phyloP scores from a whole-genome alignment of 2,329 filamentous ascomycete genomes.

The Fusarium siculi region DNA sequence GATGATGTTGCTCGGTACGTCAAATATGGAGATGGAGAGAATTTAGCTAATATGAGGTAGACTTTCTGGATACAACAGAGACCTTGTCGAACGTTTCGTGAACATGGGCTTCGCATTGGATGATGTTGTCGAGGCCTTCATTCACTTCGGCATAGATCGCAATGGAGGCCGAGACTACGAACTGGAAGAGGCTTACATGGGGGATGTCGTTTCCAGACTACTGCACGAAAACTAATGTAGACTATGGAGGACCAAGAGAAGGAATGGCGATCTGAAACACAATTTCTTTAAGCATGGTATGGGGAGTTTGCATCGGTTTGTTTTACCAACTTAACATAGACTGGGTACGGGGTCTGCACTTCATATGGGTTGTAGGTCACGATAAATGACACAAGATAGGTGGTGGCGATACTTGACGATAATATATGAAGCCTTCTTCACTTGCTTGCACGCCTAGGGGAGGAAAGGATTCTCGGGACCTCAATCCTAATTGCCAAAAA shows the following conservation, averaged over 20 bases:
- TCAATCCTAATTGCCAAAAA: too few species aligned
- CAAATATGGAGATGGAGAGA: neutral
- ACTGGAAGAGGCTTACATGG: constrained; percentile 90
- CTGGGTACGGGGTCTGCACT: constrained; percentile 2
- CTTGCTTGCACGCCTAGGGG: too few species aligned
- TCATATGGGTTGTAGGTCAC: neutral
- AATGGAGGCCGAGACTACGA: constrained; percentile 83
- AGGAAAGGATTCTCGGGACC: too few species aligned
- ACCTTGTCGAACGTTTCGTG: constrained; percentile 84
- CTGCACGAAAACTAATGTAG: constrained; percentile 74
- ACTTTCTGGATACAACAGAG: constrained; percentile 88
- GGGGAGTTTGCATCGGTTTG: constrained; percentile 37
- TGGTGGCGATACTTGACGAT: neutral
- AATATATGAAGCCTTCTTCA: neutral
- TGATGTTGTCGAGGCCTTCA: constrained; percentile 85
- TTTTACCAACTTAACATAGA: constrained; percentile 23
- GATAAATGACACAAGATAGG: neutral
- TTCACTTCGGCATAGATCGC: constrained; percentile 81
- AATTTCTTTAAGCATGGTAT: constrained; percentile 33
- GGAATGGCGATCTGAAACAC: constrained; percentile 7
- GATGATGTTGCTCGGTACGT: constrained; percentile 46
- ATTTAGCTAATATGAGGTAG: constrained; percentile 53
- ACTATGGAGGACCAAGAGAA: neutral
- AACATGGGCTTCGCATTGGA: constrained; percentile 93
- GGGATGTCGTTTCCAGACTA: constrained; percentile 86